A percentile compares a stretch with the other conserved stretches of the same genome.
Evolutionary conservation across 2,329 filamentous ascomycete genomes (phyloP).

Genomic region (Decorospora gaudefroyi): DNA sequence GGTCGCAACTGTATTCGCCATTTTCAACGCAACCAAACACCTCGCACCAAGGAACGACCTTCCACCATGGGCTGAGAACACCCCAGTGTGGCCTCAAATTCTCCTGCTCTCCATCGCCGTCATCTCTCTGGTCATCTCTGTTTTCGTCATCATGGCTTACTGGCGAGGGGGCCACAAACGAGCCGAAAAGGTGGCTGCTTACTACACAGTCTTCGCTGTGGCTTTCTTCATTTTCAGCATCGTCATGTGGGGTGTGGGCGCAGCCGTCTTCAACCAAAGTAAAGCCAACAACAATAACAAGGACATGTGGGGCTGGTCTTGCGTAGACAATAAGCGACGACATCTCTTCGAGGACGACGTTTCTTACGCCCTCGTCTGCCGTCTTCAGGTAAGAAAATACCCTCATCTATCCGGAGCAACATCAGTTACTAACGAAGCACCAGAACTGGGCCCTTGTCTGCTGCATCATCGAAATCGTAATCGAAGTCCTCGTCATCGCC

Average conservation of each 20-base stretch:
- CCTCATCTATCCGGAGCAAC: not conserved
- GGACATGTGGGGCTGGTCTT: slow-evolving; percentile 99
- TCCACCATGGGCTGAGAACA: slow-evolving; percentile 80
- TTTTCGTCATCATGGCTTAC: slow-evolving; percentile 83
- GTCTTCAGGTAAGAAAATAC: slow-evolving; percentile 68
- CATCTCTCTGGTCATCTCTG: slow-evolving; percentile 77
- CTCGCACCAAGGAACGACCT: slow-evolving; percentile 78
- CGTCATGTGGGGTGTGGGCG: slow-evolving; percentile 87
- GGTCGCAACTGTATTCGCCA: slow-evolving; percentile 81
- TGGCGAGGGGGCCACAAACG: slow-evolving; percentile 84
- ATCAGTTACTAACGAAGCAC: slow-evolving; percentile 28
- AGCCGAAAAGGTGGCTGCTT: slow-evolving; percentile 90
- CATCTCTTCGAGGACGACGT: slow-evolving; percentile 79
- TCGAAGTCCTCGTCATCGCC: slow-evolving; percentile 87
- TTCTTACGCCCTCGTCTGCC: slow-evolving; percentile 87
- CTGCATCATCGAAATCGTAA: slow-evolving; percentile 93
- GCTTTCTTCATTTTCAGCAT: slow-evolving; percentile 93
- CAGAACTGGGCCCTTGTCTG: slow-evolving; percentile 97
- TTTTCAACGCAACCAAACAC: slow-evolving; percentile 85
- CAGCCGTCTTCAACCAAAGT: slow-evolving; percentile 78
- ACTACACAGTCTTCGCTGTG: slow-evolving; percentile 93
- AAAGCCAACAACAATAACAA: slow-evolving; percentile 74
- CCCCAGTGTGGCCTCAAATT: slow-evolving; percentile 87
- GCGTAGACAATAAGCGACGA: slow-evolving; percentile 80
- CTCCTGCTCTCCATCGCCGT: slow-evolving; percentile 77